Base-by-base conservation (phyloP, 441 rosid species). In the Adansonia gregorii region DNA sequence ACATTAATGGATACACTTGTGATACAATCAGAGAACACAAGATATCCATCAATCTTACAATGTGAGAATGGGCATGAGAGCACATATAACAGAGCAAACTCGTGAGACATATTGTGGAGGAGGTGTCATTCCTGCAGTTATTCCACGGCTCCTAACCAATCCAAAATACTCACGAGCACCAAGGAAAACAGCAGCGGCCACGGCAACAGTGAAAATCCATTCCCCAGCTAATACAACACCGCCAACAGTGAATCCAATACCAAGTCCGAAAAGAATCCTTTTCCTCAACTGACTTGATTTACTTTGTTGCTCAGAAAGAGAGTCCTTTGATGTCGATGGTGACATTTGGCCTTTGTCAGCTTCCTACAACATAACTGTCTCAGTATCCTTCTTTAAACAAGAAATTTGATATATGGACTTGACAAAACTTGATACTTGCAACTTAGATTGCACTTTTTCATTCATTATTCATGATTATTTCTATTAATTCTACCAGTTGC, bases 21-120 rank as follows among this genome's bases (percentile, higher is more conserved):
- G 17, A 27, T 8, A 17, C 51, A 17, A 19, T 8, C 20, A 55
- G 20, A 49, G 20, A 52, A 72, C 45, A 45, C 8, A 75, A 68
- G 14, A 3, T 19, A 61, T 4, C 56, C 27, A 41, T 19, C 9
- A 41, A 78, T 81, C 95, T 89, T 85, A 95, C 98, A 92, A 79
- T 64, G 99, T 92, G 78, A 95, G 83, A 56, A 89, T 43, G 0
- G 99, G 98, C 96, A 95, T 91, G 76, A 92, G 9, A 48, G 94
- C 84, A 65, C 97, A 95, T 70, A 95, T 87, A 78, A 94, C 91
- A 1, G 81, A 72, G 85, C 96, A 95, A 83, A 91, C 91, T 56
- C 94, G 88, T 35, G 97, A 93, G 45, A 89, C 92, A 82, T 89
- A 95, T 83, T 92, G 92, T 73, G 99, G 99, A 77, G 98, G 98